Percentiles rank a stretch among this genome's conserved stretches.
Conservation (phyloP, 192 early-diverging fungal species). For the Funneliformis geosporum region DNA sequence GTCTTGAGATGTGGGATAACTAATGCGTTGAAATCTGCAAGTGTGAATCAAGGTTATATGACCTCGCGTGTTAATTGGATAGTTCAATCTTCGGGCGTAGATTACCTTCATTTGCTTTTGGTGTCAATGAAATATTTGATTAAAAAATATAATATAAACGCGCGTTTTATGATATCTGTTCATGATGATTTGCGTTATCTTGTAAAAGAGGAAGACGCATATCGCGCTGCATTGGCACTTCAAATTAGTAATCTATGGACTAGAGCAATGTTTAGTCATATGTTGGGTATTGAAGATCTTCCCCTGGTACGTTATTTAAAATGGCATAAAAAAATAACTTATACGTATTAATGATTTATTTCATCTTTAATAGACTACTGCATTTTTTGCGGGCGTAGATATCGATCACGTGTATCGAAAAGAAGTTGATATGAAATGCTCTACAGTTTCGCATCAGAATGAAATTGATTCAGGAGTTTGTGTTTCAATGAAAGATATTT, state of each 20-base stretch:
- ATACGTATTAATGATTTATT: not conserved
- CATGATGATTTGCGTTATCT: slow-evolving; percentile 96
- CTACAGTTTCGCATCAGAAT: slow-evolving; percentile 77
- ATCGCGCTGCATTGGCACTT: slow-evolving; percentile 76
- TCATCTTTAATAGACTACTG: slow-evolving; percentile 61
- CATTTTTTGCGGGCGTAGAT: slow-evolving; percentile 95
- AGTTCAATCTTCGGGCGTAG: slow-evolving; percentile 97
- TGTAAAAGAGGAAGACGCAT: slow-evolving; percentile 72
- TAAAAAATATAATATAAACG: slow-evolving; percentile 72
- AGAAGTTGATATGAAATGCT: slow-evolving; percentile 84
- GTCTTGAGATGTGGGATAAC: slow-evolving; percentile 87
- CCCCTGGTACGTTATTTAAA: slow-evolving; percentile 60
- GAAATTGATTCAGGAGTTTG: slow-evolving; percentile 56
- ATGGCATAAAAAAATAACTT: not conserved
- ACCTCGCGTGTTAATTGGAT: slow-evolving; percentile 95
- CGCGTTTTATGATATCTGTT: slow-evolving; percentile 86
- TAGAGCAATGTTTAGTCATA: slow-evolving; percentile 80
- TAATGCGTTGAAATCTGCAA: slow-evolving; percentile 61
- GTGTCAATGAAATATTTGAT: slow-evolving; percentile 86
- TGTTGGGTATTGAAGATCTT: slow-evolving; percentile 84
- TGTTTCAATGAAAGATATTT: slow-evolving; percentile 42
- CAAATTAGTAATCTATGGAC: slow-evolving; percentile 95
- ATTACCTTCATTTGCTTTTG: slow-evolving; percentile 91
- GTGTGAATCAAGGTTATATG: slow-evolving; percentile 55
- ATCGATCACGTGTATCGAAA: slow-evolving; percentile 89